A percentile compares a stretch with the other conserved stretches of the same genome.
Conservation (phyloP, 768 basidiomycete genomes). For the Gelatoporia subvermispora region DNA sequence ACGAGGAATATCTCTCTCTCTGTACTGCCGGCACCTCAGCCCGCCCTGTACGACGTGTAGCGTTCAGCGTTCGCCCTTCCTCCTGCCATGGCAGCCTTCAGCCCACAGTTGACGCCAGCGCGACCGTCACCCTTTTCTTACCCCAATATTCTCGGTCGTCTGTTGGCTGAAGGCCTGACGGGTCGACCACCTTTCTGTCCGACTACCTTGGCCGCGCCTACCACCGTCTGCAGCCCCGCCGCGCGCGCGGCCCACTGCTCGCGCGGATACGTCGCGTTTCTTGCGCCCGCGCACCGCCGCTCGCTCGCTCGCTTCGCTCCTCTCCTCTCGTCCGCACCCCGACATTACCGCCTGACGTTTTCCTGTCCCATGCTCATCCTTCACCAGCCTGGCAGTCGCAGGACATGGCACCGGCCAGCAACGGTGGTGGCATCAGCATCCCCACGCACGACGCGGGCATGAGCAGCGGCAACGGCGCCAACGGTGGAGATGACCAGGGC, state of each 20-base stretch:
- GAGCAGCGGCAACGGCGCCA: slow-evolving; percentile 41
- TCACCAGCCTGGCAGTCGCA: slow-evolving; percentile 78
- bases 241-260: slow-evolving; percentile 6
- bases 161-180: slow-evolving; percentile 26
- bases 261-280: slow-evolving; percentile 8
- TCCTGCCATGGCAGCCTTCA: slow-evolving; percentile 16
- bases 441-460: slow-evolving; percentile 45
- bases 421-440: slow-evolving; percentile 57
- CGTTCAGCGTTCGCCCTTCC: too few relatives aligned
- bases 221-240: slow-evolving; percentile 10
- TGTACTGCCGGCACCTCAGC: slow-evolving; percentile 10
- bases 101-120: slow-evolving; percentile 17
- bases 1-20: slow-evolving; percentile 21
- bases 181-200: slow-evolving; percentile 1
- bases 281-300: slow-evolving; percentile 18
- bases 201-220: slow-evolving; percentile 8
- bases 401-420: slow-evolving; percentile 61
- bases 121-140: slow-evolving; percentile 4
- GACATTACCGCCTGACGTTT: slow-evolving; percentile 41
- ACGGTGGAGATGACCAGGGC: slow-evolving; percentile 49
- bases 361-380: slow-evolving; percentile 28
- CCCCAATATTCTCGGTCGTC: slow-evolving; percentile 11
- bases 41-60: slow-evolving; percentile 12
- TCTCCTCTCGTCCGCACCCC: slow-evolving; percentile 22
- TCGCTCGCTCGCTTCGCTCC: slow-evolving; percentile 16